Conservation (phyloP, 2,329 filamentous ascomycete species). For the Aureobasidium namibiae region DNA sequence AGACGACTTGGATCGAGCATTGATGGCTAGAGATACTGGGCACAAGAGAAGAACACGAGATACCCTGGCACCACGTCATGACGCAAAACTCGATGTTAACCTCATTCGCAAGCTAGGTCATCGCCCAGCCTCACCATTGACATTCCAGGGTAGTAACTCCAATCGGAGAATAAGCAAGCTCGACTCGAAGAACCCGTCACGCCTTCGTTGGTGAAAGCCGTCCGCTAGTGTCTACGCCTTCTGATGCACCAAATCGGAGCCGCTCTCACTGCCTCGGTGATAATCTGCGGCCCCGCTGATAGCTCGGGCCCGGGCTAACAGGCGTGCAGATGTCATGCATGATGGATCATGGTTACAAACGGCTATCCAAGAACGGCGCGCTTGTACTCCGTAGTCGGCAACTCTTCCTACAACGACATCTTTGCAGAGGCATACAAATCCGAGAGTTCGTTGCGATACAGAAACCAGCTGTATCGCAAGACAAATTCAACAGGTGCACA, state of each 20-base stretch:
- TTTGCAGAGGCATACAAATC: neutral
- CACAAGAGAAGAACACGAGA: neutral
- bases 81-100: neutral
- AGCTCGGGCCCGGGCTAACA: neutral
- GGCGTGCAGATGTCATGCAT: constrained; percentile 9
- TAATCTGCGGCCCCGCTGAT: constrained; percentile 2
- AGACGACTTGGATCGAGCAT: neutral
- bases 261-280: neutral
- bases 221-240: neutral
- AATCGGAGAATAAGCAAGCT: neutral
- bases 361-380: neutral
- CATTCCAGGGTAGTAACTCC: neutral
- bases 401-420: neutral
- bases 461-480: neutral
- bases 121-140: neutral
- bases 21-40: neutral
- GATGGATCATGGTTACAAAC: neutral
- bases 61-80: neutral
- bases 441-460: neutral
- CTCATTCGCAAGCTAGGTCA: neutral
- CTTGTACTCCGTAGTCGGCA: neutral
- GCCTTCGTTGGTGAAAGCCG: neutral
- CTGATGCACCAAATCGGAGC: neutral
- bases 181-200: neutral
- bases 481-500: neutral